phyloP scores from a whole-genome alignment of 345 rosid species.

The Schrenkiella parvula region DNA sequence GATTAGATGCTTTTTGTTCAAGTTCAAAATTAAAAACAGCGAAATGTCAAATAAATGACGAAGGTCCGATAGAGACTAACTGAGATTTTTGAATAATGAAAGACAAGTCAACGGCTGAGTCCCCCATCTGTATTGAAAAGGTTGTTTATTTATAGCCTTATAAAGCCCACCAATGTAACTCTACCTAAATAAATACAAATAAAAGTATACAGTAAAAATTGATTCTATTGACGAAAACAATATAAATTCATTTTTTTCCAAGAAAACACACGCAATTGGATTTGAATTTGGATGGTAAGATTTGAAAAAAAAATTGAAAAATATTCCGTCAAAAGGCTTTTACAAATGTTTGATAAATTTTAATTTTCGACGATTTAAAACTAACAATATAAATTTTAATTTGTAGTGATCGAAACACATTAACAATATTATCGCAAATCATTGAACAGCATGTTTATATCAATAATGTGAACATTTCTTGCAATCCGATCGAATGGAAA shows the following conservation, averaged over 20 bases:
- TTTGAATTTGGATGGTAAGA: background rate
- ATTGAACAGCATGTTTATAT: background rate
- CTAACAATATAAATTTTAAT: too few species aligned
- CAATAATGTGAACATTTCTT: background rate
- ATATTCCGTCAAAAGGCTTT: too few species aligned
- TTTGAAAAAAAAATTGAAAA: too few species aligned
- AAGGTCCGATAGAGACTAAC: conserved; percentile 3
- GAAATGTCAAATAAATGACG: background rate
- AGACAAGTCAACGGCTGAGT: background rate
- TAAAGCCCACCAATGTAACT: background rate
- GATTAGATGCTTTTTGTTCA: too few species aligned
- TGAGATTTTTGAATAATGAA: background rate
- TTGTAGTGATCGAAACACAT: too few species aligned
- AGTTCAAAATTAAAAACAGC: background rate
- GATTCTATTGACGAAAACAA: background rate
- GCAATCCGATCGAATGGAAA: background rate
- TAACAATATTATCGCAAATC: background rate
- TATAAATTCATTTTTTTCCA: background rate
- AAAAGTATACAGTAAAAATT: background rate
- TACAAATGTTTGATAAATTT: too few species aligned
- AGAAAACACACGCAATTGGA: background rate
- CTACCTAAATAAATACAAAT: background rate
- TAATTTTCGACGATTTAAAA: too few species aligned
- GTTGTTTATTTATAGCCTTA: background rate
- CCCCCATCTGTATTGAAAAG: background rate